Base-by-base conservation (phyloP, 2,329 filamentous ascomycete species). In the Neofusicoccum sp. region DNA sequence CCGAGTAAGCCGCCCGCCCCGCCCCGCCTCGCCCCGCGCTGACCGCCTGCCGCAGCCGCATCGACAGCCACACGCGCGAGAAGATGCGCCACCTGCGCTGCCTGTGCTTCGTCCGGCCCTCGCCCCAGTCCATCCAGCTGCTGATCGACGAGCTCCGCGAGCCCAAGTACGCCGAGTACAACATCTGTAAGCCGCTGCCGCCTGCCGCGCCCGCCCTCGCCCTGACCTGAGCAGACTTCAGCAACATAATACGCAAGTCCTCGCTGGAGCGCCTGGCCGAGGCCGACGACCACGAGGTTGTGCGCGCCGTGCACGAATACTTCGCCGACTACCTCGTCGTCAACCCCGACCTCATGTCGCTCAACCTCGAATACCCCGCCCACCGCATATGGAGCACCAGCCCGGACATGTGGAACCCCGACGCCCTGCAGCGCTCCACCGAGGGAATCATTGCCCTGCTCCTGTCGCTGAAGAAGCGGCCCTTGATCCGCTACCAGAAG, bases 11-110 rank as follows among this genome's bases (percentile, higher is more conserved):
- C 36, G 16, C 54, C 64, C 60, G 45, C 63, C 62, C 6, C 40
- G 44, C 44, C 40, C 53, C 51, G 12, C 11, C 53, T 38, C 61
- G 62, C 30, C 44, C 40, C 40, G 53, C 49, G 65, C 68, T 75
- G 64, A 75, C 62, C 31, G 16, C n/a, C n/a, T 14, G 33, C 33
- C n/a, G 43, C 61, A 81, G 79, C 76, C 91, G 95, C 62, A 80
- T 99, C 61, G 95, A 98, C 73, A 98, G 97, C 68, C 80, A 85
- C 62, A 87, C 87, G 64, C 86, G 95, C 49, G 96, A 99, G 79
- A 97, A 96, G 82, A 98, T 99, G 95, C 89, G 95, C 64, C 95
- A 99, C 79, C 82, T 99, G 57, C 87, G 92, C 57, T 99, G 95
- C 74, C 79, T 98, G 30, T 97, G 92, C 73, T 93, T 99, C 67